A percentile compares a stretch with the other conserved stretches of the same genome.
Evolutionary conservation across 805 yeast genomes (phyloP).

Genomic region (Nakazawaea holstii): DNA sequence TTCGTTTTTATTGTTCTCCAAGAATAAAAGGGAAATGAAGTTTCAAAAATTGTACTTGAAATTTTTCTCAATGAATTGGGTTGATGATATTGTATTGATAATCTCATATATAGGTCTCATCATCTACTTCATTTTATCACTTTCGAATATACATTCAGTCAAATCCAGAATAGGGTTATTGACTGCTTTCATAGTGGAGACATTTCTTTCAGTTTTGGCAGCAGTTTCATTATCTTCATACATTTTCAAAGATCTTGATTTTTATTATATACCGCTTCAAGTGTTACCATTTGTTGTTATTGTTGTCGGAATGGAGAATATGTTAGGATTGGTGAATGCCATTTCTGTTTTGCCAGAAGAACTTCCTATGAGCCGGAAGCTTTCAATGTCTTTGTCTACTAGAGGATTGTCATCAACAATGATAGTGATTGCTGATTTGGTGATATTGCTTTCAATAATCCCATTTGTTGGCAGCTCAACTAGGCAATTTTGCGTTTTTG

Average conservation of each 20-base stretch:
- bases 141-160: slow-evolving; percentile 35
- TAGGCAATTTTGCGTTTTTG: slow-evolving; percentile 38
- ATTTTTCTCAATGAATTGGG: slow-evolving; percentile 15
- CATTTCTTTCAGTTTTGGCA: slow-evolving; percentile 31
- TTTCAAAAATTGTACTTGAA: slow-evolving; percentile 14
- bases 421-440: slow-evolving; percentile 24
- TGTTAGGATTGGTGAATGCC: slow-evolving; percentile 37
- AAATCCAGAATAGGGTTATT: slow-evolving; percentile 42
- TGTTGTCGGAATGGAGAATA: slow-evolving; percentile 41
- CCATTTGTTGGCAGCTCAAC: slow-evolving; percentile 25
- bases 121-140: slow-evolving; percentile 29
- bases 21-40: slow-evolving; percentile 1
- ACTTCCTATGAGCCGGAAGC: slow-evolving; percentile 30
- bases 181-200: slow-evolving; percentile 37
- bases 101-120: slow-evolving; percentile 4
- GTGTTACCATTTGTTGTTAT: slow-evolving; percentile 35
- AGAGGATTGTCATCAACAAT: slow-evolving; percentile 33
- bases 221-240: slow-evolving; percentile 37
- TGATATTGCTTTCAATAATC: slow-evolving; percentile 19
- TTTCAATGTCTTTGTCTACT: slow-evolving; percentile 30
- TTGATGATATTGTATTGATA: slow-evolving; percentile 6
- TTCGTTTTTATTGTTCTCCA: slow-evolving; percentile 3
- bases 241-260: slow-evolving; percentile 27
- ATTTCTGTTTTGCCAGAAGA: slow-evolving; percentile 37
- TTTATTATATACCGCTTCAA: slow-evolving; percentile 33